Evolutionary conservation across 164 flowering plant species (phyloP), one percentile per base, ranked within the genome.

Genomic region (grape (Vitis vinifera)): DNA sequence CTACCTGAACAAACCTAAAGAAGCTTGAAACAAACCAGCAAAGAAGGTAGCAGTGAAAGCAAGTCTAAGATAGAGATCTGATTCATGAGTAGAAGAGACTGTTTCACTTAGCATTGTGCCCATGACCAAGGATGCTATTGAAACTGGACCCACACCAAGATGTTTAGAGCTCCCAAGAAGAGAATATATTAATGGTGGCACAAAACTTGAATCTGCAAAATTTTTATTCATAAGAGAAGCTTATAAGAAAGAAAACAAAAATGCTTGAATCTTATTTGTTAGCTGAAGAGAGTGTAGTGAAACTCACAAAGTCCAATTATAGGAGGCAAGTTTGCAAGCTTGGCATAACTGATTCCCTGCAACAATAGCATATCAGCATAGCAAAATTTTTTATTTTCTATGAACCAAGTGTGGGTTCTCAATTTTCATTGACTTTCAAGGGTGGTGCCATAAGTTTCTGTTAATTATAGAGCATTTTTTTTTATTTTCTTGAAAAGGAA

Each of bases 281-380:
- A 37, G 44, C 44, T 23, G 27, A 23, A 37, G 44, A 37, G 7
- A 37, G 44, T 3, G 7, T 3, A 37, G 44, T 37, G 44, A 37
- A 37, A 79, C 90, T 81, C 68, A 88, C 92, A 88, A 0, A 88
- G 80, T 11, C 92, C 90, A 67, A 85, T 74, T 16, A 88, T 81
- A 4, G 92, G 90, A 48, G 90, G 90, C 61, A 88, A 65, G 56
- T 80, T 77, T 47, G 90, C 89, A 52, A 88, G 86, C 74, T 88
- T 88, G 16, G 92, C 92, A 63, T 86, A 83, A 66, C 92, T 86
- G 16, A 88, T 86, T 2, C 92, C 92, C 83, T 88, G 81, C 58
- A 77, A 68, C 4, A 55, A 27, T 14, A 29, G 8, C 44, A 37
- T 0, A 37, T 37, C 44, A 37, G 44, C 10, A 47, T 1, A 62